phyloP scores from a whole-genome alignment of 2,329 filamentous ascomycete species.

The Phaeomoniella chlamydospora region DNA sequence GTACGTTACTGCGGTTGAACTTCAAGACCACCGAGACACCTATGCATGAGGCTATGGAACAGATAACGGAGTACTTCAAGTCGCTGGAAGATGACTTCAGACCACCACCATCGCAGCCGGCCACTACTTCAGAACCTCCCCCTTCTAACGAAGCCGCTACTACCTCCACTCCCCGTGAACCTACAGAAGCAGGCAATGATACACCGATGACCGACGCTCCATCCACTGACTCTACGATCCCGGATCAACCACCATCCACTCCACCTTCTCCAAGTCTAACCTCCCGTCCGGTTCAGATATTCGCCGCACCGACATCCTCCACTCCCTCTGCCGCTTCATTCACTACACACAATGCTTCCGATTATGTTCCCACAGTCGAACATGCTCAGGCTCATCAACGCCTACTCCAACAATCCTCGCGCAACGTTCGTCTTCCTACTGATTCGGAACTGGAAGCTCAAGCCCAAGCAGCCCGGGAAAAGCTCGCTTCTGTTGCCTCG shows the following conservation, averaged over 20 bases:
- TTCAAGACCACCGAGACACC: conserved; percentile 67
- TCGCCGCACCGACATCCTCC: conserved; percentile 55
- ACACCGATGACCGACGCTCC: not conserved
- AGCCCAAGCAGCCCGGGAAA: conserved; percentile 50
- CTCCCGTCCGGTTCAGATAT: conserved; percentile 50
- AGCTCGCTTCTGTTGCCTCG: conserved; percentile 49
- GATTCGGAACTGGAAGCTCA: conserved; percentile 67
- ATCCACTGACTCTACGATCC: not conserved
- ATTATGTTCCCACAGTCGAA: conserved; percentile 68
- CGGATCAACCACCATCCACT: conserved; percentile 6
- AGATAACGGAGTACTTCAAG: conserved; percentile 66
- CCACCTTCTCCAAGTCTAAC: conserved; percentile 4
- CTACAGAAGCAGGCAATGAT: not conserved
- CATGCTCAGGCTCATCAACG: conserved; percentile 70
- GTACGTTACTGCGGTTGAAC: conserved; percentile 59
- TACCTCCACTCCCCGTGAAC: not conserved
- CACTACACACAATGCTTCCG: conserved; percentile 51
- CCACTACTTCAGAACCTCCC: not conserved
- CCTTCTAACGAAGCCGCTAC: not conserved
- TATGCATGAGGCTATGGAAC: conserved; percentile 68
- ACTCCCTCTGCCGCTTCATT: conserved; percentile 62
- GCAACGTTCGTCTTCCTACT: conserved; percentile 66
- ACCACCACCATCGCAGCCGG: not conserved
- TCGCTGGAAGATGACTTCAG: conserved; percentile 6
- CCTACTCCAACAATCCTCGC: conserved; percentile 60